Evolutionary conservation across 2,329 filamentous ascomycete species (phyloP).

Genomic region (Thielaviopsis cerberus): DNA sequence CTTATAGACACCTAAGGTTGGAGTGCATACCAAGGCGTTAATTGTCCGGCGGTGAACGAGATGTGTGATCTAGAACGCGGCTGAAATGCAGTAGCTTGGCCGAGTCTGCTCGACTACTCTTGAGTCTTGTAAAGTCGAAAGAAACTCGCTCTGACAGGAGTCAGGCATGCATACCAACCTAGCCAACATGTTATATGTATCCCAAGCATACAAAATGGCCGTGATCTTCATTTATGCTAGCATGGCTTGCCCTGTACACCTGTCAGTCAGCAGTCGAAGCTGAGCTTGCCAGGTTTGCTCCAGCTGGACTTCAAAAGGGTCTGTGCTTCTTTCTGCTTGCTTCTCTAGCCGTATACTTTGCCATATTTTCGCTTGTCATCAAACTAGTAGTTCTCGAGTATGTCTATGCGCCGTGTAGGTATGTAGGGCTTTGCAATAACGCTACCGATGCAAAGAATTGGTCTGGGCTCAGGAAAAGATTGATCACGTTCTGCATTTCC

Average conservation of each 20-base stretch:
- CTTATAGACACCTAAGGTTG: no score
- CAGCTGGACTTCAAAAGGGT: neutral
- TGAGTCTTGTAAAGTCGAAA: neutral
- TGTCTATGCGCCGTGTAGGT: no score
- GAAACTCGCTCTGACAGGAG: neutral
- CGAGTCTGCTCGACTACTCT: neutral
- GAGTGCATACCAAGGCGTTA: neutral
- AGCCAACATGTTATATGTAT: neutral
- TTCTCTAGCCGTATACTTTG: no score
- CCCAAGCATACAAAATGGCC: no score
- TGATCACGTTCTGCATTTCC: no score
- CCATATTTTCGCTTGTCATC: no score
- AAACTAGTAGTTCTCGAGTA: no score
- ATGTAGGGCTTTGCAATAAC: no score
- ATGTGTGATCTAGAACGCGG: neutral
- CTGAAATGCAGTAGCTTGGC: neutral
- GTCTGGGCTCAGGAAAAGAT: no score
- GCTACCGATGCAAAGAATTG: no score
- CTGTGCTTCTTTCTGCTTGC: neutral
- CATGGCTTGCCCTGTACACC: neutral
- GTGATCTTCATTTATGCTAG: neutral
- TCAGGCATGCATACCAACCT: neutral
- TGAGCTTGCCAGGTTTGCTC: neutral
- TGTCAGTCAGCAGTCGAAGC: neutral
- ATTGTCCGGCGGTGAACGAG: neutral